Conservation (phyloP, 805 yeast species). For the Yueomyces sp. region DNA sequence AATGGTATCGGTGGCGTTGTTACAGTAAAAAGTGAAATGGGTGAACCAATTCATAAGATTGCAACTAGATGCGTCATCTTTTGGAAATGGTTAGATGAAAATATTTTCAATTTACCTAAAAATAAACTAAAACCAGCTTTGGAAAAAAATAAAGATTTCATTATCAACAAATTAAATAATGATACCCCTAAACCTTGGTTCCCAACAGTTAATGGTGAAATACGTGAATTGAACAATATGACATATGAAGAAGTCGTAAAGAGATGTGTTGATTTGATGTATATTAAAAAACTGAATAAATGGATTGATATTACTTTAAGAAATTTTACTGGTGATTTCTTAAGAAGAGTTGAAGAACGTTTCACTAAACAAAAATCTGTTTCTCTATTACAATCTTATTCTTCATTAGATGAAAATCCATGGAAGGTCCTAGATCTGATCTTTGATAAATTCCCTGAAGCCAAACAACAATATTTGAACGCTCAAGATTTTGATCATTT, state of each 20-base stretch:
- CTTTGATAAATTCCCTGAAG: constrained; percentile 57
- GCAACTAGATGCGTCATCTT: constrained; percentile 96
- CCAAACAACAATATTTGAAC: constrained; percentile 70
- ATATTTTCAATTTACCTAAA: constrained; percentile 84
- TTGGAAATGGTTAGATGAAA: constrained; percentile 96
- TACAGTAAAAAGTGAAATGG: constrained; percentile 97
- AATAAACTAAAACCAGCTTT: constrained; percentile 72
- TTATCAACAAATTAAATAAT: constrained; percentile 73
- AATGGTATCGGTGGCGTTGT: constrained; percentile 88
- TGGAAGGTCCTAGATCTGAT: constrained; percentile 43
- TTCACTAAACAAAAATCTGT: constrained; percentile 45
- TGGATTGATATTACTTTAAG: constrained; percentile 87
- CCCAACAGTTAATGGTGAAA: constrained; percentile 56
- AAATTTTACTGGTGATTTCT: constrained; percentile 72
- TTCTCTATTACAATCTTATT: constrained; percentile 64
- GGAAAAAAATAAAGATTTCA: constrained; percentile 71
- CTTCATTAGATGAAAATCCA: constrained; percentile 52
- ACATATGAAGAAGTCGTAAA: constrained; percentile 84
- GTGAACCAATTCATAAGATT: constrained; percentile 97
- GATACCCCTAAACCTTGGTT: constrained; percentile 99
- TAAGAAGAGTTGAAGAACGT: constrained; percentile 96
- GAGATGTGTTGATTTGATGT: constrained; percentile 81
- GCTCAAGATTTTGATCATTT: constrained; percentile 94
- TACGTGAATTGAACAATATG: constrained; percentile 89
- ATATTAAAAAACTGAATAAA: constrained; percentile 56